Evolutionary conservation across 139 green algal species (phyloP).

Genomic region (Chlorella vulgaris): DNA sequence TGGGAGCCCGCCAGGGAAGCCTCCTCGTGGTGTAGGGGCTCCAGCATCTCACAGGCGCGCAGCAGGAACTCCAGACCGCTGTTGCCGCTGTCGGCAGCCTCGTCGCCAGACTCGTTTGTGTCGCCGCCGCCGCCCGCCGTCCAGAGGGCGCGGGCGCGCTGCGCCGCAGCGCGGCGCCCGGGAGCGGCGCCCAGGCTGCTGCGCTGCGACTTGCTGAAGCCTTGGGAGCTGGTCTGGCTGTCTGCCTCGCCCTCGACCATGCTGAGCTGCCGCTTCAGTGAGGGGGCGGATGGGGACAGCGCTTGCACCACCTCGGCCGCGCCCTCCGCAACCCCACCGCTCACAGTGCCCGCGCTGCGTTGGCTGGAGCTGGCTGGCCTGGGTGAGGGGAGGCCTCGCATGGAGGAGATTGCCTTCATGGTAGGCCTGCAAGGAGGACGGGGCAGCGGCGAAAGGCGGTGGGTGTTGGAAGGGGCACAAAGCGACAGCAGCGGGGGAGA

Average conservation of each 20-base stretch:
- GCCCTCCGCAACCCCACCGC: conserved; percentile 5
- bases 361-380: conserved; percentile 8
- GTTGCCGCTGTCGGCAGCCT: not conserved
- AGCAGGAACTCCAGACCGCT: conserved; percentile 35
- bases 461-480: too few relatives aligned
- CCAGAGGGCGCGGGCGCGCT: not conserved
- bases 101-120: not conserved
- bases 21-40: not conserved
- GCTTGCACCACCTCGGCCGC: conserved; percentile 18
- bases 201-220: conserved; percentile 22
- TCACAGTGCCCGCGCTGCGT: conserved; percentile 27
- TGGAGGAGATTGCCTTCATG: not conserved
- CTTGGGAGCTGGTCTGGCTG: conserved; percentile 17
- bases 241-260: not conserved
- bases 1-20: not conserved
- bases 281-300: not conserved
- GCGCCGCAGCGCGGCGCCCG: not conserved
- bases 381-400: not conserved
- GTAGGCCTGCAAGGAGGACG: too few relatives aligned
- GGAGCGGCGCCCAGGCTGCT: conserved; percentile 16
- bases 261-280: conserved; percentile 22
- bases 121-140: not conserved
- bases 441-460: too few relatives aligned
- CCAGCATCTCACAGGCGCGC: conserved; percentile 24
- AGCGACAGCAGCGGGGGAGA: too few relatives aligned